These are phyloP conservation scores for Stagonosporopsis rhizophila DNA, from an alignment of 2,329 filamentous ascomycete genomes.

Conservation along the genomic window DNA sequence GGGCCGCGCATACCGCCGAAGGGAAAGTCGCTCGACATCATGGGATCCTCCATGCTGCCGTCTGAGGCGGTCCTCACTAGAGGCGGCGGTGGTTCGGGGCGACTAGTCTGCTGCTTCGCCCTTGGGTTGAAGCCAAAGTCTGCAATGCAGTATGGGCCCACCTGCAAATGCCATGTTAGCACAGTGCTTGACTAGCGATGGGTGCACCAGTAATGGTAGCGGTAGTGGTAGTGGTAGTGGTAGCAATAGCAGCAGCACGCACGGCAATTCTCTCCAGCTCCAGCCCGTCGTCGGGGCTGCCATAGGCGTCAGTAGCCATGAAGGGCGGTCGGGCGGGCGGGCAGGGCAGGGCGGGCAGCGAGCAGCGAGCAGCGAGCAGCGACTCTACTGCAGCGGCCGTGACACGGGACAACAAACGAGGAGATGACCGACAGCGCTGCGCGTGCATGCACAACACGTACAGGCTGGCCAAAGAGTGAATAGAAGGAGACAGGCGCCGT, in stretches of 20 bases:
- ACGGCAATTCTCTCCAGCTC: constrained; percentile 50
- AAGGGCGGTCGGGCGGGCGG: background rate
- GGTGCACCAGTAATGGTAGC: background rate
- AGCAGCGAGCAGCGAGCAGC: constrained; percentile 3
- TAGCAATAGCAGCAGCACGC: constrained; percentile 31
- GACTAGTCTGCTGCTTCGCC: constrained; percentile 17
- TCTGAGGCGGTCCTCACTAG: constrained; percentile 16
- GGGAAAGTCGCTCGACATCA: constrained; percentile 44
- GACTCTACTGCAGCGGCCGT: constrained; percentile 12
- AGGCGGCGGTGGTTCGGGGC: constrained; percentile 17
- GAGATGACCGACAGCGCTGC: background rate
- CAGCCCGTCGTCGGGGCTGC: constrained; percentile 44
- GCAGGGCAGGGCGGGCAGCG: constrained; percentile 1
- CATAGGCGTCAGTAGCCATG: constrained; percentile 38
- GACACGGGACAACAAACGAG: constrained; percentile 1
- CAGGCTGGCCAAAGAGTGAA: background rate
- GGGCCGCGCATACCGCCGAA: constrained; percentile 42
- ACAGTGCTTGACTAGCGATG: constrained; percentile 10
- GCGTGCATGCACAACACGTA: background rate
- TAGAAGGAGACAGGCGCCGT: constrained; percentile 15
- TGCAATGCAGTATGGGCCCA: constrained; percentile 50
- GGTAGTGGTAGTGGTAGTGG: constrained; percentile 13
- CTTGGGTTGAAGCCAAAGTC: constrained; percentile 40
- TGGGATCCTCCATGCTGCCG: constrained; percentile 44
- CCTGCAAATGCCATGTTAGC: constrained; percentile 43